Base-by-base conservation (phyloP, 169 alveolate species). In the Babesia caballi region DNA sequence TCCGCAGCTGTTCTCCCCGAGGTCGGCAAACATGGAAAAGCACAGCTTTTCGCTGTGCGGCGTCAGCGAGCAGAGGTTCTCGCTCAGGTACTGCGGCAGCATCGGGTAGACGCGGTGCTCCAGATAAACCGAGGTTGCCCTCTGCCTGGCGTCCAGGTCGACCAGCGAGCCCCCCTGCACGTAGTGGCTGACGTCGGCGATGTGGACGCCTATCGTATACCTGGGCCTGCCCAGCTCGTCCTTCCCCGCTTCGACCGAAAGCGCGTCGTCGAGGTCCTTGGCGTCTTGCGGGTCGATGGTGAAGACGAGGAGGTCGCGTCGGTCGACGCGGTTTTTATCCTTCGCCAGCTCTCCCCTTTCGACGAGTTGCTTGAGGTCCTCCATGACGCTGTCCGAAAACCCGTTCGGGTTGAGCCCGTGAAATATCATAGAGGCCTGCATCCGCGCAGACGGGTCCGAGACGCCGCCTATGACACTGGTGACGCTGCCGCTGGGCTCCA, bases 251-350 rank as follows among this genome's bases (percentile, higher is more conserved):
- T 90, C 95, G n/a, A 92, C 83, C 67, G 97, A 97, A 1, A 97
- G 80, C 27, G 99, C 99, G 82, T 97, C 99, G 87, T 97, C 99
- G 50, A 97, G 91, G 86, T 97, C 99, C 91, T 96, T 96, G 81
- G 99, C 97, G 21, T 96, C 98, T 11, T 95, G 96, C 17, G 99
- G 99, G 73, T 97, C 99, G 12, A 97, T 95, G 36, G 97, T 91
- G 50, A 88, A 67, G 14, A 84, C 83, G 44, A 61, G 66, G 12
- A 81, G 41, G 44, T 84, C 82, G 15, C 85, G 77, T 33, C 38
- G 17, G 46, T 72, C 83, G 12, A 36, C 41, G 27, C 88, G 21
- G 32, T 69, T 54, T 19, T 33, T 36, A 19, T 72, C 54, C 35
- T 47, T 69, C 30, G 33, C 44, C 35, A 17, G 56, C 44, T 63